These are phyloP conservation scores for Onygenales sp. DNA, from an alignment of 2,329 filamentous ascomycete species.

Conservation along the genomic window DNA sequence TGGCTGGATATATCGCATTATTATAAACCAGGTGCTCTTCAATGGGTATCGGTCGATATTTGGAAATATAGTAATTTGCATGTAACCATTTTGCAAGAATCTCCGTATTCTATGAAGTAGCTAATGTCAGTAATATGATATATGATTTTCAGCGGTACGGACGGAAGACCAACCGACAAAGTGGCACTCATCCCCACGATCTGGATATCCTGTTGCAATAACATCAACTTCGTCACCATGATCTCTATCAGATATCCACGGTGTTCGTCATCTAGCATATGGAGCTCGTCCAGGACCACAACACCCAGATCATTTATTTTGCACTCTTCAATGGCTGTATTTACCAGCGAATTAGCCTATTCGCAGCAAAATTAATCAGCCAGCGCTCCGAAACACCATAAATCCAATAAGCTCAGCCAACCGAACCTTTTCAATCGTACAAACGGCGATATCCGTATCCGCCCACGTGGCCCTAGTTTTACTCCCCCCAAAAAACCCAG, in stretches of 20 bases:
- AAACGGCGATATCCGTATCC: conserved; percentile 69
- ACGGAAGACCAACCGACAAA: conserved; percentile 43
- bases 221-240: conserved; percentile 63
- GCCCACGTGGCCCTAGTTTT: conserved; percentile 58
- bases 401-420: conserved; percentile 12
- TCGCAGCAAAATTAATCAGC: neutral
- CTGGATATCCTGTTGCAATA: conserved; percentile 57
- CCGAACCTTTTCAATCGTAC: conserved; percentile 65
- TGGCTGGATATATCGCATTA: conserved; percentile 55
- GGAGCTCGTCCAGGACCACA: conserved; percentile 68
- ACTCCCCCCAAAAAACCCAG: conserved; percentile 66
- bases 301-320: conserved; percentile 53
- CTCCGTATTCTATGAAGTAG: conserved; percentile 52
- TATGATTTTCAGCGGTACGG: neutral
- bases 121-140: neutral
- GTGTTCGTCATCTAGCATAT: conserved; percentile 70
- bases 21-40: conserved; percentile 67
- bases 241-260: conserved; percentile 68
- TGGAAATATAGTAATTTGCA: conserved; percentile 62
- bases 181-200: conserved; percentile 75
- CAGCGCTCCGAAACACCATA: conserved; percentile 1
- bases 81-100: conserved; percentile 61
- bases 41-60: conserved; percentile 65
- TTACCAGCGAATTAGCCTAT: conserved; percentile 65
- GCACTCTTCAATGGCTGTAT: conserved; percentile 62